phyloP scores from a whole-genome alignment of 805 yeast genomes.

The Lipomyces kockii region DNA sequence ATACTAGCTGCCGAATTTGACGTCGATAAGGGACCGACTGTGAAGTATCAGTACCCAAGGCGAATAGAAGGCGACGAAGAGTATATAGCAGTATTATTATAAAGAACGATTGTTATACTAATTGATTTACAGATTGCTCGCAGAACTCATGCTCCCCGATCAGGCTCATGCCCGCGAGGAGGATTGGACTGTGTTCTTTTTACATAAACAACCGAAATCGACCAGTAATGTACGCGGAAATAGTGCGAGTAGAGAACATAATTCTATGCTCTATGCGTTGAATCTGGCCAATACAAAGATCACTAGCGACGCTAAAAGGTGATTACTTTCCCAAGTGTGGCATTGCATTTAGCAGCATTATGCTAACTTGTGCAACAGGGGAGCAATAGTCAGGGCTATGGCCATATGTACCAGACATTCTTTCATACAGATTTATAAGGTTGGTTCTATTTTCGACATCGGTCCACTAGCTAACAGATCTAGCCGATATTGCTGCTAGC shows the following conservation, averaged over 20 bases:
- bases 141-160: slow-evolving; percentile 65
- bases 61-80: slow-evolving; percentile 23
- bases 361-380: slow-evolving; percentile 46
- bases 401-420: slow-evolving; percentile 60
- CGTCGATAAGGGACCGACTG: slow-evolving; percentile 70
- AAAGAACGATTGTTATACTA: background rate
- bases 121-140: slow-evolving; percentile 44
- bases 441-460: background rate
- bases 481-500: slow-evolving; percentile 59
- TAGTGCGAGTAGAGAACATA: slow-evolving; percentile 24
- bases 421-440: slow-evolving; percentile 59
- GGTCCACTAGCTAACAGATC: background rate
- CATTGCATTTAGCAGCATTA: background rate
- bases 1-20: slow-evolving; percentile 80
- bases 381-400: slow-evolving; percentile 62
- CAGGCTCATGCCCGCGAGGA: slow-evolving; percentile 60
- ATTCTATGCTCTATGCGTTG: slow-evolving; percentile 57
- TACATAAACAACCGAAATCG: slow-evolving; percentile 40
- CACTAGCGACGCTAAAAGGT: slow-evolving; percentile 47
- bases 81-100: slow-evolving; percentile 3
- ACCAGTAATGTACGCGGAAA: background rate
- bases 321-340: too few relatives aligned
- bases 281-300: slow-evolving; percentile 60
- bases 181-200: slow-evolving; percentile 59
- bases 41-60: slow-evolving; percentile 64